phyloP scores from a whole-genome alignment of 2,329 filamentous ascomycete species.

The Aspergillus sojae region DNA sequence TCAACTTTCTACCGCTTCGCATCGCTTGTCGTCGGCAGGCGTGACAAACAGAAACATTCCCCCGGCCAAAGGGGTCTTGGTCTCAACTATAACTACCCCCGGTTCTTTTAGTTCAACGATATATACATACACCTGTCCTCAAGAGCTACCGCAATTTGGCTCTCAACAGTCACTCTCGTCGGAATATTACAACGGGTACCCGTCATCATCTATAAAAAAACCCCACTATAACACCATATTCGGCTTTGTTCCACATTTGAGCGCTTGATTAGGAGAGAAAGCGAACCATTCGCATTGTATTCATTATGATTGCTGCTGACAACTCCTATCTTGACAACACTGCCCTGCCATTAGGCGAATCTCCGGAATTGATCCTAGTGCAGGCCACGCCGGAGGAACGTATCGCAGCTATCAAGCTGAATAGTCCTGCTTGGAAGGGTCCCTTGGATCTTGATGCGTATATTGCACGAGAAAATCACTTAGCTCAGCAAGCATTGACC shows the following conservation, averaged over 20 bases:
- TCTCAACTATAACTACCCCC: constrained; percentile 4
- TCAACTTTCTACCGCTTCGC: constrained; percentile 30
- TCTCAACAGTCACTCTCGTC: neutral
- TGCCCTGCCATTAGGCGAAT: constrained; percentile 51
- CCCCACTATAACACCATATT: neutral
- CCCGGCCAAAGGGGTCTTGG: constrained; percentile 14
- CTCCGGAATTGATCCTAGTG: constrained; percentile 56
- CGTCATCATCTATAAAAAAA: neutral
- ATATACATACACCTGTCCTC: neutral
- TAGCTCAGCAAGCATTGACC: constrained; percentile 56
- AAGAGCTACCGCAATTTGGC: neutral
- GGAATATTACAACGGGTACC: neutral
- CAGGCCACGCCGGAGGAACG: constrained; percentile 59
- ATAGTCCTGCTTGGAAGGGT: constrained; percentile 61
- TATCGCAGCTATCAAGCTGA: constrained; percentile 54
- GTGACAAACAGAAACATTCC: constrained; percentile 34
- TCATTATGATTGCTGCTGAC: constrained; percentile 41
- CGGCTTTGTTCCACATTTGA: neutral
- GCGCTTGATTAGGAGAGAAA: neutral
- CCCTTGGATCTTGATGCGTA: constrained; percentile 58
- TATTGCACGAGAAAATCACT: constrained; percentile 58
- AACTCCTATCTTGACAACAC: constrained; percentile 19
- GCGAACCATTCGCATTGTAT: neutral
- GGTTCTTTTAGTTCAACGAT: neutral
- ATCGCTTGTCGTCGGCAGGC: constrained; percentile 35